These are phyloP conservation scores for Dothideomycetes sp. DNA, from an alignment of 2,329 filamentous ascomycete species.

Conservation along the genomic window DNA sequence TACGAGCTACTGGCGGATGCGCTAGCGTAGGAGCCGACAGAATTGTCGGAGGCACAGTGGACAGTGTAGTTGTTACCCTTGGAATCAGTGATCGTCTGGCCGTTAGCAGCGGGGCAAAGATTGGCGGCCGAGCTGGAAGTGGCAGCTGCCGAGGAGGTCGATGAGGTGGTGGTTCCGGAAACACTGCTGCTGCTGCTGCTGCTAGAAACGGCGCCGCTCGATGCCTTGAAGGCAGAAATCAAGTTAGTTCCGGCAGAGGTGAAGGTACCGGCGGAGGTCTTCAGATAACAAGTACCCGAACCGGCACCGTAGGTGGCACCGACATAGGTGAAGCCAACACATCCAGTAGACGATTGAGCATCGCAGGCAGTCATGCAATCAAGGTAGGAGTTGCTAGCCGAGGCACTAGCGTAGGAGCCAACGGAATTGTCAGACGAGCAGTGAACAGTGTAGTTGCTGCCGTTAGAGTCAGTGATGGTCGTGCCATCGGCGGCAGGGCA, in stretches of 20 bases:
- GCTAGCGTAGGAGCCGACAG: slow-evolving; percentile 5
- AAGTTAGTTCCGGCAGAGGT: slow-evolving; percentile 4
- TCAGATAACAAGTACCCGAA: slow-evolving; percentile 6
- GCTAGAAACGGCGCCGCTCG: not conserved
- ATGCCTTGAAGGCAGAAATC: slow-evolving; percentile 5
- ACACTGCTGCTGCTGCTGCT: not conserved
- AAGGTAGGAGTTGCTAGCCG: slow-evolving; percentile 7
- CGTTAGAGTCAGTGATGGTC: slow-evolving; percentile 6
- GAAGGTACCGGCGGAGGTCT: slow-evolving; percentile 3
- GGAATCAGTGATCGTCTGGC: slow-evolving; percentile 2
- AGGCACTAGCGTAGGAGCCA: slow-evolving; percentile 5
- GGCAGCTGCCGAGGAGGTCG: slow-evolving; percentile 9
- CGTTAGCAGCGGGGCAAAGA: slow-evolving; percentile 2
- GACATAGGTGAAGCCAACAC: slow-evolving; percentile 9
- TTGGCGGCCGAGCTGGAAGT: slow-evolving; percentile 7
- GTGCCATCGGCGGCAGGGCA: slow-evolving; percentile 10
- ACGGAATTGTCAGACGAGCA: slow-evolving; percentile 4
- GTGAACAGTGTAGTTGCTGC: slow-evolving; percentile 3
- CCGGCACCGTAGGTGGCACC: slow-evolving; percentile 6
- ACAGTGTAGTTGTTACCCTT: slow-evolving; percentile 8
- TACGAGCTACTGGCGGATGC: slow-evolving; percentile 6
- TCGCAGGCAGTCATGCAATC: slow-evolving; percentile 10
- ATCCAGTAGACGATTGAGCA: slow-evolving; percentile 3
- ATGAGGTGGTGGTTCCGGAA: slow-evolving; percentile 6
- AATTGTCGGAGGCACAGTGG: slow-evolving; percentile 10